Evolutionary conservation across 164 flowering plant species (phyloP).

Genomic region (Protea cynaroides): DNA sequence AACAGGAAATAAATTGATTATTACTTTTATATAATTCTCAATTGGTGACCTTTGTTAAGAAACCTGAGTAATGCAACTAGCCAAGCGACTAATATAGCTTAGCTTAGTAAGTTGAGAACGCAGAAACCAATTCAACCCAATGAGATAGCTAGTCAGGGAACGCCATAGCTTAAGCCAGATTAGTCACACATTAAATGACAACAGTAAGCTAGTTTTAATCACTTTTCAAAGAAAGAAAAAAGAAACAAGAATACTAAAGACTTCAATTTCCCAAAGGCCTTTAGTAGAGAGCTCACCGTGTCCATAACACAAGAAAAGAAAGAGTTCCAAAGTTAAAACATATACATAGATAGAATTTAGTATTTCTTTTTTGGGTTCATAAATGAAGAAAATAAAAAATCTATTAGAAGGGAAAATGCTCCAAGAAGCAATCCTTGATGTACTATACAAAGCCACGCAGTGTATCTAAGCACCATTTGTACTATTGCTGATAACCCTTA

Average conservation of each 20-base stretch:
- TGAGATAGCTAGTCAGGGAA: background rate
- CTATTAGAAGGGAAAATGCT: no score
- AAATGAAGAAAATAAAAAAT: no score
- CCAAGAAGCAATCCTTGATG: no score
- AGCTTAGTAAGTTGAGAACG: background rate
- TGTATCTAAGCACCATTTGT: background rate
- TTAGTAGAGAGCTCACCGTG: conserved; percentile 88
- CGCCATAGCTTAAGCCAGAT: background rate
- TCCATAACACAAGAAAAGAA: conserved; percentile 4
- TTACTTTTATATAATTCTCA: background rate
- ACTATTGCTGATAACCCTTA: no score
- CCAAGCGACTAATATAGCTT: background rate
- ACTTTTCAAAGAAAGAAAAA: background rate
- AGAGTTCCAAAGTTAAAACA: background rate
- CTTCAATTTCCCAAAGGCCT: conserved; percentile 79
- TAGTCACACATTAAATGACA: background rate
- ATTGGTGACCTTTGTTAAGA: background rate
- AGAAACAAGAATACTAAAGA: conserved; percentile 76
- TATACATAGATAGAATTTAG: no score
- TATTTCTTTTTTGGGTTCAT: no score
- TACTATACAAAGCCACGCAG: no score
- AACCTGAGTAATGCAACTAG: background rate
- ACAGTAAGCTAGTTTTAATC: no score
- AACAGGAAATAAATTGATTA: background rate
- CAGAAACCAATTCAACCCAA: background rate